A percentile compares a stretch with the other conserved stretches of the same genome.
Evolutionary conservation across 176 grass and related monocot species (phyloP).

Genomic region (Coix lacrymajobi): DNA sequence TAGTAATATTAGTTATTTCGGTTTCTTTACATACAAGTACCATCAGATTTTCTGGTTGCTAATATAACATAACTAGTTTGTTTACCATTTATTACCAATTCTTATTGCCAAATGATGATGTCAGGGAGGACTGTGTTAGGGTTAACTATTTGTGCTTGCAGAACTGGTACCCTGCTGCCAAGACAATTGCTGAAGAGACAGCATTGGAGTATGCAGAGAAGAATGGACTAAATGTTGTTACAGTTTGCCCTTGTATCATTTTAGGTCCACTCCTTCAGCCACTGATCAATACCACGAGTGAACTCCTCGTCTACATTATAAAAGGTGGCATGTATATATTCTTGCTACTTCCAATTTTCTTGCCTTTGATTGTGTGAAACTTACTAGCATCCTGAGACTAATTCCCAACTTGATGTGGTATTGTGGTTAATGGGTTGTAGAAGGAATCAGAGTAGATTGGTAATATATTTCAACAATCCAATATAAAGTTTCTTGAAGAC

Average conservation of each 20-base stretch:
- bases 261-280: slow-evolving; percentile 33
- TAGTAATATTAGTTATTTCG: not conserved
- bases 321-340: slow-evolving; percentile 12
- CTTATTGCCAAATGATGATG: not conserved
- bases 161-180: slow-evolving; percentile 41
- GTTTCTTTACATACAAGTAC: not conserved
- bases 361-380: not conserved
- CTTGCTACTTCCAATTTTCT: not conserved
- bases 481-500: too few relatives aligned
- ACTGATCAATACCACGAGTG: slow-evolving; percentile 15
- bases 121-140: not conserved
- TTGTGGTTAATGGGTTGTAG: not conserved
- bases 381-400: not conserved
- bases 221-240: slow-evolving; percentile 17
- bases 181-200: slow-evolving; percentile 32
- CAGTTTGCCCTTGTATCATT: slow-evolving; percentile 31
- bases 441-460: not conserved
- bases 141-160: slow-evolving; percentile 2
- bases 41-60: not conserved
- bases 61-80: not conserved
- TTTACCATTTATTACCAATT: not conserved
- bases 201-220: slow-evolving; percentile 34
- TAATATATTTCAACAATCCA: too few relatives aligned
- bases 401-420: not conserved
- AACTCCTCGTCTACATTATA: slow-evolving; percentile 21